A percentile compares a stretch with the other conserved stretches of the same genome.
Conservation (phyloP, 441 rosid genomes). For the Croton laevigatus region DNA sequence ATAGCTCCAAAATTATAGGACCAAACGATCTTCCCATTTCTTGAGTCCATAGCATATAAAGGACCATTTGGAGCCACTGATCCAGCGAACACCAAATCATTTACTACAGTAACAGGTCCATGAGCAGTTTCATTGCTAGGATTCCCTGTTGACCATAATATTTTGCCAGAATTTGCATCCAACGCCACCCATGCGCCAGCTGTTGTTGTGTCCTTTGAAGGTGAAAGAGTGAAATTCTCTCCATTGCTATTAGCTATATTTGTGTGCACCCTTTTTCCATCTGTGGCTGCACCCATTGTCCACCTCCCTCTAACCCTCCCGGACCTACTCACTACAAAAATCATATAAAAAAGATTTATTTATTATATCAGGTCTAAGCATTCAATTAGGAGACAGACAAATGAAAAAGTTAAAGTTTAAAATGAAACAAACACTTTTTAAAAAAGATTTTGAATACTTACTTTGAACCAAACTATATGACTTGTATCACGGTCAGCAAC, state of each 20-base stretch:
- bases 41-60: constrained; percentile 39
- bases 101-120: constrained; percentile 37
- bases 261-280: constrained; percentile 30
- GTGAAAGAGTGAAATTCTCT: constrained; percentile 33
- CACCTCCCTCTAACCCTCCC: constrained; percentile 36
- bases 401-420: no score
- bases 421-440: no score
- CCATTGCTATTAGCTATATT: constrained; percentile 35
- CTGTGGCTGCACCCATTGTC: constrained; percentile 43
- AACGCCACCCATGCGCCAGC: constrained; percentile 46
- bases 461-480: constrained; percentile 27
- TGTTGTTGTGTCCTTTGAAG: constrained; percentile 33
- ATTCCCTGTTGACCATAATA: constrained; percentile 40
- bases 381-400: no score
- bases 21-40: constrained; percentile 37
- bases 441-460: not conserved
- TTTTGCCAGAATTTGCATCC: constrained; percentile 36
- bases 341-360: not conserved
- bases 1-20: constrained; percentile 38
- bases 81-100: constrained; percentile 39
- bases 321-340: constrained; percentile 38
- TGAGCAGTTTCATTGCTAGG: constrained; percentile 39
- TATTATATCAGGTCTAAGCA: no score
- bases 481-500: constrained; percentile 37
- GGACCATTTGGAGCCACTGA: constrained; percentile 42